These are phyloP conservation scores for Fraxinus albicans DNA, from an alignment of 305 asterid species.

Conservation along the genomic window DNA sequence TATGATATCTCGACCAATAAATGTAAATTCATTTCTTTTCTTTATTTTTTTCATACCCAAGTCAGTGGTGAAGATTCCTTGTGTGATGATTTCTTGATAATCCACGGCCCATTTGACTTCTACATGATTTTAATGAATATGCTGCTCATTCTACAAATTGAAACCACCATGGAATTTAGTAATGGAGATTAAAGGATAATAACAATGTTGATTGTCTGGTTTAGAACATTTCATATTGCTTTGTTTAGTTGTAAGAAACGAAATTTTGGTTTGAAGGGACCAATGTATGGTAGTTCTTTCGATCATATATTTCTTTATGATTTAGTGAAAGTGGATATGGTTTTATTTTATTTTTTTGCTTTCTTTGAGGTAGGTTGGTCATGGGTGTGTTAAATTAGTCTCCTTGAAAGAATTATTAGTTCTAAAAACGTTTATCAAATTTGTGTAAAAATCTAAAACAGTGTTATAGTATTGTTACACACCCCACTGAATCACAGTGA, in stretches of 20 bases:
- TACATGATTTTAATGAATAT: neutral
- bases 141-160: neutral
- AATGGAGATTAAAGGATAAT: neutral
- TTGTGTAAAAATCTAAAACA: neutral
- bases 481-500: neutral
- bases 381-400: neutral
- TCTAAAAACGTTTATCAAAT: neutral
- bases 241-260: neutral
- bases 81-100: neutral
- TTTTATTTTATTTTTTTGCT: neutral
- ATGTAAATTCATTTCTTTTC: neutral
- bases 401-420: neutral
- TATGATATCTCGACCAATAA: conserved; percentile 14
- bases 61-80: neutral
- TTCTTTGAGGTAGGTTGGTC: neutral
- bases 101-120: neutral
- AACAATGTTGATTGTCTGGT: neutral
- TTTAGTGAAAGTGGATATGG: neutral
- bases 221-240: neutral
- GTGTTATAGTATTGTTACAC: neutral
- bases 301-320: neutral
- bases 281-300: neutral
- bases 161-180: neutral
- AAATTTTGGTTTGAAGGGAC: neutral
- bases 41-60: neutral